Evolutionary conservation across 2,329 filamentous ascomycete genomes (phyloP), one percentile per base, ranked within the genome.

Genomic region (Aspergillus piperis): DNA sequence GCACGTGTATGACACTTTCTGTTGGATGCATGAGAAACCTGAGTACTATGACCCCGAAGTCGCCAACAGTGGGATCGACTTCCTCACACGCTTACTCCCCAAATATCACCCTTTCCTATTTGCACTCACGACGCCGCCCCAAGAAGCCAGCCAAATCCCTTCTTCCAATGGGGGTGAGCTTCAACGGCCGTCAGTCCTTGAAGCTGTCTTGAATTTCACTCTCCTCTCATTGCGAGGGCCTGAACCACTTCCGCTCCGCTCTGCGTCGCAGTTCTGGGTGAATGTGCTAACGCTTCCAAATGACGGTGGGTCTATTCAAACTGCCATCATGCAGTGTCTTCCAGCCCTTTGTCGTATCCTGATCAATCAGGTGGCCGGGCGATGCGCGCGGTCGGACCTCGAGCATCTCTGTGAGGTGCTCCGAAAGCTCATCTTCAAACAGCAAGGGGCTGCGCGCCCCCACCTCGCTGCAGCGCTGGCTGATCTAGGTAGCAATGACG

Each of bases 171-270:
- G 39, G 11, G 42, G 56, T 8, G 57, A 19, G 3, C 57, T 61
- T 5, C 63, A 71, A 19, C 63, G 66, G 13, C 70, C 69, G 5
- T 69, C 72, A 1, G 68, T 74, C 4, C 68, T 77, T 13, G 69
- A 67, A 13, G 70, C 74, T 2, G 70, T 79, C 8, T 62, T 80
- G 11, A 73, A 78, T 23, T 77, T 80, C 60, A 77, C 74, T 4
- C 71, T 80, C n/a, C 63, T 74, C 19, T 71, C 76, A 15, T 67
- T 81, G 39, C 74, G 74, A 47, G 71, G 78, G 8, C 71, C 75
- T 0, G 79, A 81, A 39, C 77, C 78, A 8, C 71, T 81, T 13
- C 78, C 79, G n/a, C 76, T 81, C n/a, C 78, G 78, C 17, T 77
- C 78, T 27, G 75, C 78, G 4, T 75, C 78, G 36, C 68, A 73